Base-by-base conservation (phyloP, 169 alveolate genomes). In the Babesia sp. region DNA sequence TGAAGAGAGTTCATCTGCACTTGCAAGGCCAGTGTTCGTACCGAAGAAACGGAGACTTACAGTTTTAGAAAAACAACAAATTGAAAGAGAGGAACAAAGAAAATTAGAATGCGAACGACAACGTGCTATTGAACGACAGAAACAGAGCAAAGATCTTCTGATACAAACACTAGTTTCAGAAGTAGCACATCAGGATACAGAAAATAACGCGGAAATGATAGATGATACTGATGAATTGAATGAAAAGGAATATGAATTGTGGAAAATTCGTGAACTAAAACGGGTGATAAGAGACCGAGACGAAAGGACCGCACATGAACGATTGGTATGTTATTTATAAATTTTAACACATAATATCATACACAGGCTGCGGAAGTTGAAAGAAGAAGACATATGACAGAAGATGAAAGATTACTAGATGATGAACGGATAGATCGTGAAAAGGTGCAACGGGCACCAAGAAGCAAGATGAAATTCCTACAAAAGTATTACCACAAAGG, bases 401-500 rank as follows among this genome's bases (percentile, higher is more conserved):
- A 87, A 39, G 88, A 80, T 68, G 93, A 88, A 76, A 39, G 91
- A 39, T 55, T 34, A 51, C 29, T 24, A 45, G 93, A 88, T 57
- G 77, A 88, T 83, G 76, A 81, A 44, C 67, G 70, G 26, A 81
- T 85, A 29, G 91, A 86, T 45, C 59, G 60, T 29, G 46, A 50
- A 51, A 80, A 71, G 68, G 92, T 89, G 0, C 59, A 4, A 18
- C 37, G 48, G 53, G 75, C 70, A 16, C 94, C 90, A 33, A 41
- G 72, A 28, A 51, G 83, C 48, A 92, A 92, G 53, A 77, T 86
- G 76, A 37, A 61, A 11, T 92, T 92, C 90, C 79, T 92, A 90
- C 96, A 92, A 82, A 92, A 92, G 71, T 92, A 92, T 83, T 92
- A 91, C 73, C 96, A 92, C 85, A 84, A 77, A 87, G 96, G 96